Percentiles rank a stretch among this genome's conserved stretches.
Conservation (phyloP, 2,329 filamentous ascomycete genomes). For the Cladosporium colombiae region DNA sequence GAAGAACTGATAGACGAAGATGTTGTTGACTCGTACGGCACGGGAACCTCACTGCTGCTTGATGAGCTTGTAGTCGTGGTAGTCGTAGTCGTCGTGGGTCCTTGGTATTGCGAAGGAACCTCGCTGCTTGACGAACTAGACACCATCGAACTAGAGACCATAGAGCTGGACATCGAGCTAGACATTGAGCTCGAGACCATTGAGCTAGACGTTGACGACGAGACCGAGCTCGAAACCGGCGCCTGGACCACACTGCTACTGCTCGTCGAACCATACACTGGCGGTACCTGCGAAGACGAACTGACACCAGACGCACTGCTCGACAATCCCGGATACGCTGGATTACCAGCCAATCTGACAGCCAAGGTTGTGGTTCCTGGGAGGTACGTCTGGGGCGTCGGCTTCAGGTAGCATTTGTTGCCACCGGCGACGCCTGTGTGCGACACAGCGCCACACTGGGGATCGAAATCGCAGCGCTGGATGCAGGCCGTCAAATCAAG, state of each 20-base stretch:
- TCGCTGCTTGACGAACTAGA: slow-evolving; percentile 6
- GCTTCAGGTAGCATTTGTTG: slow-evolving; percentile 12
- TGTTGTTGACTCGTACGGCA: slow-evolving; percentile 3
- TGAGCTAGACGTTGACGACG: not conserved
- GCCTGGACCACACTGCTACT: not conserved
- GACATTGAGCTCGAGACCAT: no score
- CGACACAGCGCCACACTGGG: slow-evolving; percentile 9
- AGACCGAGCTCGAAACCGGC: not conserved
- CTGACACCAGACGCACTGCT: not conserved
- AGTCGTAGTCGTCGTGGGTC: slow-evolving; percentile 3
- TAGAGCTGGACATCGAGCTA: not conserved
- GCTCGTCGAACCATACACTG: not conserved
- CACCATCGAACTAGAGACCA: not conserved
- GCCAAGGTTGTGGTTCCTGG: not conserved
- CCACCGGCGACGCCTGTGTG: not conserved
- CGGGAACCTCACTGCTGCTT: slow-evolving; percentile 1
- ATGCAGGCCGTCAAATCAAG: slow-evolving; percentile 7
- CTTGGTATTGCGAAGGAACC: slow-evolving; percentile 5
- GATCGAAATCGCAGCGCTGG: slow-evolving; percentile 15
- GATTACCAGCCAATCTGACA: slow-evolving; percentile 2
- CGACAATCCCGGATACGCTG: not conserved
- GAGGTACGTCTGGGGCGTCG: not conserved
- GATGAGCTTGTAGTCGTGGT: slow-evolving; percentile 13
- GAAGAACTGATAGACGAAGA: not conserved
- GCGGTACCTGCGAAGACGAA: not conserved